phyloP scores from a whole-genome alignment of 306 rosid species.

The Fragaria nilgerrensis region DNA sequence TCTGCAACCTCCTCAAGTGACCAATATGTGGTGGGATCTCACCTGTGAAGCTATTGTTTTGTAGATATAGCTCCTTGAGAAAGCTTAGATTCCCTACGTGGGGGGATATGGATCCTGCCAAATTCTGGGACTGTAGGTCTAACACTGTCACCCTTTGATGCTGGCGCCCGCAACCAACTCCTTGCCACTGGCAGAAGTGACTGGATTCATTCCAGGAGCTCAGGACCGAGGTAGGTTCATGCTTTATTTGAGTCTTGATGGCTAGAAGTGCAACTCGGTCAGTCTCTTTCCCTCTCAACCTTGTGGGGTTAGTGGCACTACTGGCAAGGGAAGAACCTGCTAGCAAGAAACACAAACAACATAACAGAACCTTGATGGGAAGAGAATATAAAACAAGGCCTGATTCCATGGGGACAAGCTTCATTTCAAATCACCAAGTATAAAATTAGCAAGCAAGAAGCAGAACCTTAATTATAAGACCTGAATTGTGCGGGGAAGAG shows the following conservation, averaged over 20 bases:
- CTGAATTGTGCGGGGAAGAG: background rate
- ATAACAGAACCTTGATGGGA: background rate
- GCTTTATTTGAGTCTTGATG: background rate
- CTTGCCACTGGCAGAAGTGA: background rate
- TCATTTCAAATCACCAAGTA: background rate
- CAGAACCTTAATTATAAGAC: background rate
- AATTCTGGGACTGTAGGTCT: background rate
- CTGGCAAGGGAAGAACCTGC: background rate
- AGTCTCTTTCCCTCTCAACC: background rate
- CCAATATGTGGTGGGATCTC: background rate
- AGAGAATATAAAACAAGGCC: background rate
- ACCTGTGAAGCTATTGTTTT: background rate
- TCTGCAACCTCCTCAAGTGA: background rate
- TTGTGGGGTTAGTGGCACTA: background rate
- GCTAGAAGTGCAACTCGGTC: background rate
- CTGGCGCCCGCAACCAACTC: background rate
- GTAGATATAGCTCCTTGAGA: background rate
- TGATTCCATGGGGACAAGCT: background rate
- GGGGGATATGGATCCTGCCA: background rate
- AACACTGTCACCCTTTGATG: background rate
- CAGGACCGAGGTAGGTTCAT: background rate
- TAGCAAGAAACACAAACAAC: background rate
- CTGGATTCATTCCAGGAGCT: background rate
- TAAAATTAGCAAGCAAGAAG: background rate
- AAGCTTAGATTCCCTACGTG: background rate